Evolutionary conservation across 306 rosid species (phyloP), one percentile per base, ranked within the genome.

Genomic region (Gastrolobium villosum): DNA sequence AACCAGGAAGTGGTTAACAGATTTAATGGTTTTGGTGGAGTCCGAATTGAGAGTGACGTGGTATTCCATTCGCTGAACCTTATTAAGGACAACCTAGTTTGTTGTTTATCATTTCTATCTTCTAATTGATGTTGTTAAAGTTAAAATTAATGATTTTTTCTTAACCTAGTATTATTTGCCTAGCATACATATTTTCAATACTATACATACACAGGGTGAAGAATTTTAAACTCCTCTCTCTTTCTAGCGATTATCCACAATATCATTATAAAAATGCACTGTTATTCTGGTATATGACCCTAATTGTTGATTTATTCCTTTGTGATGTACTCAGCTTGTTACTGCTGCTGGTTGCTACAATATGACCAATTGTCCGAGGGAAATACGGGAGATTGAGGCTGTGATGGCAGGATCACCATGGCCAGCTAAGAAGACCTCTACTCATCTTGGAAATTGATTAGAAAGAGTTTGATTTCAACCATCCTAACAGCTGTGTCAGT

Each of bases 351-450:
- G 98, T 68, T 92, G 92, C 88, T 89, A 87, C 82, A 94, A 88
- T 77, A 84, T 92, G 98, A 89, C 92, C 20, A 88, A 84, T n/a
- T 88, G 92, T 74, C 98, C 97, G 2, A 87, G 96, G 35, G 76
- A 89, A 76, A 79, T 74, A 71, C 59, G 14, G 72, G 97, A 94
- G 82, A 89, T 94, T 6, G 97, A 94, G 75, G 94, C 92, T 11
- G 96, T 94, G 57, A 94, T 94, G 98, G 90, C 94, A 1, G 98
- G 94, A 10, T 89, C 84, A 57, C 89, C 90, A 5, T 94, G 98
- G 98, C 92, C 96, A 4, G 71, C 56, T 44, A 67, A 83, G 65
- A 77, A 72, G 52, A 70, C 65, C 13, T 62, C 90, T 71, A 26
- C 73, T 11, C 7, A 53, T 20, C 40, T 53, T 15, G 41, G 39